These are phyloP conservation scores for Salicornia ramosissima DNA, from an alignment of 148 eudicot genomes.

Conservation along the genomic window DNA sequence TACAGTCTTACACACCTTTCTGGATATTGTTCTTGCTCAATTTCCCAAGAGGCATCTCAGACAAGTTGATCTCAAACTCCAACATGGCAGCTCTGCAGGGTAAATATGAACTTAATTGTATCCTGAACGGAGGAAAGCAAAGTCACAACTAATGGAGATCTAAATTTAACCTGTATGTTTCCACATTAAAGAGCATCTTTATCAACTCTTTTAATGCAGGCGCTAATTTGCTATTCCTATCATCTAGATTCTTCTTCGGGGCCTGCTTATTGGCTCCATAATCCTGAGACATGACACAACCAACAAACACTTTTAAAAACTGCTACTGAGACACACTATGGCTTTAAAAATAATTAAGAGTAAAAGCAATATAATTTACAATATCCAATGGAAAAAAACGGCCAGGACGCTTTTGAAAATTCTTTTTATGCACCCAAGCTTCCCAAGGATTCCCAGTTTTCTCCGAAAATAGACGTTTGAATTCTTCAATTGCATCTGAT, in stretches of 20 bases:
- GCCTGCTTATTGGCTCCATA: constrained; percentile 79
- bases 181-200: constrained; percentile 97
- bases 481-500: constrained; percentile 65
- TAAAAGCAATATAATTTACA: constrained; percentile 39
- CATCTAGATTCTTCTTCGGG: constrained; percentile 47
- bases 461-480: constrained; percentile 75
- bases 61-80: constrained; percentile 96
- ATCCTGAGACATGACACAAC: constrained; percentile 50
- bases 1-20: constrained; percentile 45
- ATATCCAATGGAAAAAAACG: constrained; percentile 87
- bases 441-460: constrained; percentile 98
- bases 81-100: constrained; percentile 87
- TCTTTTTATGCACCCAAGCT: constrained; percentile 63
- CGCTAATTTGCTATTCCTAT: constrained; percentile 57
- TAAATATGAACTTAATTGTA: constrained; percentile 8
- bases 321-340: constrained; percentile 1
- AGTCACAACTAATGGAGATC: neutral
- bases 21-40: constrained; percentile 92
- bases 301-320: neutral
- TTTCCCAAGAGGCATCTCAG: constrained; percentile 98
- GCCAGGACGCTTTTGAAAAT: constrained; percentile 83
- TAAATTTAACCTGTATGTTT: constrained; percentile 67
- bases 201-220: constrained; percentile 75
- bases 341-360: neutral
- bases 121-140: constrained; percentile 2